Conservation (phyloP, 352 stramenopile species). For the Phytophthora pisi region DNA sequence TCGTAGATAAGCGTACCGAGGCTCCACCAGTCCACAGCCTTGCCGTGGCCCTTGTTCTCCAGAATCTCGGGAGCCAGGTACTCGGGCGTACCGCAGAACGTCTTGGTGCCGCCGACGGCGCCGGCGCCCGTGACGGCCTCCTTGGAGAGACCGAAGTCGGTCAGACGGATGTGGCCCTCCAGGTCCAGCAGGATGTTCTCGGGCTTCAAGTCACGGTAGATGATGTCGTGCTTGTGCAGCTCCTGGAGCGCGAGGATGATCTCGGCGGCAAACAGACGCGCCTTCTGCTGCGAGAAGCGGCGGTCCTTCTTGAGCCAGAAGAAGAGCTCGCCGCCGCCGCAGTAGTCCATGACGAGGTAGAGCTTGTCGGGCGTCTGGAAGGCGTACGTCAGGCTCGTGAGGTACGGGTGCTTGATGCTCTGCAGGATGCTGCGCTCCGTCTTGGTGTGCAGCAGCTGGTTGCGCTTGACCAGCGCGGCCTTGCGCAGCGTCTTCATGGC, state of each 20-base stretch:
- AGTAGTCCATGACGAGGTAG: constrained; percentile 96
- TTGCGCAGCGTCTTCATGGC: constrained; percentile 97
- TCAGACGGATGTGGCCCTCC: constrained; percentile 94
- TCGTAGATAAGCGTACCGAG: constrained; percentile 95
- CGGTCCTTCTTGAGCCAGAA: constrained; percentile 96
- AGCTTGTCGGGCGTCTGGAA: constrained; percentile 94
- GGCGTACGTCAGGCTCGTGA: constrained; percentile 87
- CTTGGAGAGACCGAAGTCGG: constrained; percentile 96
- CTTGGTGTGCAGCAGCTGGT: constrained; percentile 94
- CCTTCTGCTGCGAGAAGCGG: constrained; percentile 93
- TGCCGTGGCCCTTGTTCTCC: constrained; percentile 93
- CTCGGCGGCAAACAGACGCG: constrained; percentile 92
- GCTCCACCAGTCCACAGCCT: constrained; percentile 91
- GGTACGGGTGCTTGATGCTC: constrained; percentile 93
- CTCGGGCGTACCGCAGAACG: constrained; percentile 94
- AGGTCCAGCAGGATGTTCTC: constrained; percentile 96
- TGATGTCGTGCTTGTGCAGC: constrained; percentile 95
- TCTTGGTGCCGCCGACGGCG: constrained; percentile 84
- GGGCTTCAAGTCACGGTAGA: constrained; percentile 97
- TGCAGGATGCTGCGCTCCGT: constrained; percentile 94
- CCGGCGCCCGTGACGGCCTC: constrained; percentile 88
- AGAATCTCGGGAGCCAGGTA: constrained; percentile 96
- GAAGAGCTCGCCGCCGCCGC: constrained; percentile 94
- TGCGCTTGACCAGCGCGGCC: constrained; percentile 91
- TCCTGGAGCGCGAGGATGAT: constrained; percentile 94